A percentile compares a stretch with the other conserved stretches of the same genome.
These are phyloP conservation scores for barley (Hordeum vulgare) DNA, from an alignment of 176 grass and related monocot genomes.

Conservation along the genomic window DNA sequence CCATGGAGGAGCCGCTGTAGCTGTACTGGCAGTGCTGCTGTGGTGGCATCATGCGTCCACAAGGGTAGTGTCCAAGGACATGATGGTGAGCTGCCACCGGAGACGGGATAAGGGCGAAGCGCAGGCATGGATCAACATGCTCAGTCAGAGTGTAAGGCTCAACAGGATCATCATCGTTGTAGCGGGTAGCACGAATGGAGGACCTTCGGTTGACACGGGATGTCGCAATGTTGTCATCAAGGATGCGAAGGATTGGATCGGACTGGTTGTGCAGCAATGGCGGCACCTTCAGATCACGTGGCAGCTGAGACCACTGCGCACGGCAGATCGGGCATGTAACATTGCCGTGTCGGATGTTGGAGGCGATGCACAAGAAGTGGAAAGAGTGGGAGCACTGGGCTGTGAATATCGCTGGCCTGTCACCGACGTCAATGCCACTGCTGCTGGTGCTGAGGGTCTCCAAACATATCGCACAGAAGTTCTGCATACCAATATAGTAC, in stretches of 20 bases:
- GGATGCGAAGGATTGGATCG: slow-evolving; percentile 84
- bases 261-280: slow-evolving; percentile 53
- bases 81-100: slow-evolving; percentile 29
- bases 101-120: slow-evolving; percentile 49
- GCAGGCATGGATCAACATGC: slow-evolving; percentile 49
- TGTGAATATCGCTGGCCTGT: slow-evolving; percentile 51
- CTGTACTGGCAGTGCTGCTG: slow-evolving; percentile 51
- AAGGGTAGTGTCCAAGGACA: slow-evolving; percentile 32
- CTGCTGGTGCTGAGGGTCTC: slow-evolving; percentile 46
- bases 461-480: slow-evolving; percentile 84
- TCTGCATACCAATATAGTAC: slow-evolving; percentile 38
- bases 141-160: slow-evolving; percentile 40
- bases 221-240: slow-evolving; percentile 82
- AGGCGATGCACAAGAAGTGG: slow-evolving; percentile 84
- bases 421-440: not conserved
- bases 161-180: slow-evolving; percentile 85
- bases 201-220: slow-evolving; percentile 89
- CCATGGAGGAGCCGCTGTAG: slow-evolving; percentile 46
- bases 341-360: slow-evolving; percentile 86
- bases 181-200: slow-evolving; percentile 56
- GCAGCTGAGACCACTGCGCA: slow-evolving; percentile 85
- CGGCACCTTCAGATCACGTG: slow-evolving; percentile 57
- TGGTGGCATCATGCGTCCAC: slow-evolving; percentile 33
- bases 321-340: slow-evolving; percentile 88
- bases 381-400: slow-evolving; percentile 83